phyloP scores from a whole-genome alignment of 371 early-diverging fungal species.

The Fennellomyces sp. region DNA sequence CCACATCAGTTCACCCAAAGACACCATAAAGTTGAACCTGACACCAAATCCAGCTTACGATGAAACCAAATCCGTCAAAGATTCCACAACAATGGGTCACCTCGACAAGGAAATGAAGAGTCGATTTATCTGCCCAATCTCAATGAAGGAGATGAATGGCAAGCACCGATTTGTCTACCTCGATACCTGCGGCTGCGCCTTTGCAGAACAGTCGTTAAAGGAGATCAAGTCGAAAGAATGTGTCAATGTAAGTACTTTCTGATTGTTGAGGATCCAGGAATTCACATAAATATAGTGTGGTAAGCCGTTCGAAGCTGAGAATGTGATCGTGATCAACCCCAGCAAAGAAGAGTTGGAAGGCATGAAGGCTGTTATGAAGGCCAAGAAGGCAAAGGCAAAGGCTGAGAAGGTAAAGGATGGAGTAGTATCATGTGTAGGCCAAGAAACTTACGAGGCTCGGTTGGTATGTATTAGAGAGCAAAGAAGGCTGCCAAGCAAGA shows the following conservation, averaged over 20 bases:
- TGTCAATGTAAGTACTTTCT: slow-evolving; percentile 47
- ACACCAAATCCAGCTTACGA: slow-evolving; percentile 73
- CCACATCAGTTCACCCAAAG: slow-evolving; percentile 76
- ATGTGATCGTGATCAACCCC: slow-evolving; percentile 83
- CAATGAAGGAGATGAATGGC: slow-evolving; percentile 94
- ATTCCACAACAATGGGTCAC: slow-evolving; percentile 49
- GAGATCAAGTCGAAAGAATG: slow-evolving; percentile 69
- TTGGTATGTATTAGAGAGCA: slow-evolving; percentile 33
- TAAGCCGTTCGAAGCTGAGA: slow-evolving; percentile 57
- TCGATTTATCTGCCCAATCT: slow-evolving; percentile 88
- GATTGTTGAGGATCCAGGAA: too few relatives aligned
- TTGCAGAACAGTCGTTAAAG: slow-evolving; percentile 85
- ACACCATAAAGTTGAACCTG: slow-evolving; percentile 76
- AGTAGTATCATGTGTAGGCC: slow-evolving; percentile 28
- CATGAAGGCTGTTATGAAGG: slow-evolving; percentile 58
- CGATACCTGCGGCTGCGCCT: slow-evolving; percentile 86
- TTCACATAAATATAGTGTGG: too few relatives aligned
- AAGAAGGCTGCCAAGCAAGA: slow-evolving; percentile 40
- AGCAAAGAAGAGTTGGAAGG: slow-evolving; percentile 59
- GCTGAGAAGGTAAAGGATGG: slow-evolving; percentile 49
- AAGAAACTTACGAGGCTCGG: not conserved
- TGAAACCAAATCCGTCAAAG: slow-evolving; percentile 28
- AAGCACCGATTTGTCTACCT: slow-evolving; percentile 80
- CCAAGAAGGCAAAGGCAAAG: slow-evolving; percentile 59
- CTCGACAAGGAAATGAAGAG: slow-evolving; percentile 57